A percentile compares a stretch with the other conserved stretches of the same genome.
Conservation (phyloP, 257 asterid species). For the Paulownia fortunei region DNA sequence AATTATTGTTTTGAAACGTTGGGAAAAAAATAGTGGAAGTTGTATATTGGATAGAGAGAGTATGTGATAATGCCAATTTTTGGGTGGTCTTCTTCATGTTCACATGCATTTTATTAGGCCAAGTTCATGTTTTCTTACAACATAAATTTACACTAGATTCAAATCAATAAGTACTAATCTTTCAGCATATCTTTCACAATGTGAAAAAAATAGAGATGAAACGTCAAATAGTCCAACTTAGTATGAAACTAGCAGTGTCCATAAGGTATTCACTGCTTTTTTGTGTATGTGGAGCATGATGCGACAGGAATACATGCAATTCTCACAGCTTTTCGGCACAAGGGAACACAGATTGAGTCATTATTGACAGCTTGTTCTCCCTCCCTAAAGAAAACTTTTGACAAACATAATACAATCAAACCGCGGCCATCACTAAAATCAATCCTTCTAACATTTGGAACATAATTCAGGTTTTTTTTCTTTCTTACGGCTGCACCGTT, state of each 20-base stretch:
- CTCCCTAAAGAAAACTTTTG: neutral
- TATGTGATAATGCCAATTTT: no score
- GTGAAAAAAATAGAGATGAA: no score
- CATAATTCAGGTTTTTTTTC: neutral
- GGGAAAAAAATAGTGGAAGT: no score
- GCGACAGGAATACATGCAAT: slow-evolving; percentile 11
- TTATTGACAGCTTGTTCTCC: neutral
- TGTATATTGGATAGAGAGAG: no score
- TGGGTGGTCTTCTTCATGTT: no score
- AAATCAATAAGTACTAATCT: no score
- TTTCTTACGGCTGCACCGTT: neutral
- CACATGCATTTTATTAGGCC: no score
- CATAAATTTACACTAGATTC: no score
- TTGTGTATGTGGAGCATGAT: neutral
- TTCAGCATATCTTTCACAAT: no score
- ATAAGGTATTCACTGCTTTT: neutral
- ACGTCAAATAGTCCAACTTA: neutral
- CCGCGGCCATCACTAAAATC: neutral
- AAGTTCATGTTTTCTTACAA: no score
- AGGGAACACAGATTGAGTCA: neutral
- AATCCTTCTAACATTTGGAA: neutral
- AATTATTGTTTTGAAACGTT: no score
- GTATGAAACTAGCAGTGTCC: neutral
- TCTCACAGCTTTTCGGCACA: neutral
- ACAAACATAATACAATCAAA: neutral